phyloP scores from a whole-genome alignment of 192 early-diverging fungal species.

The Coemansia sp. region DNA sequence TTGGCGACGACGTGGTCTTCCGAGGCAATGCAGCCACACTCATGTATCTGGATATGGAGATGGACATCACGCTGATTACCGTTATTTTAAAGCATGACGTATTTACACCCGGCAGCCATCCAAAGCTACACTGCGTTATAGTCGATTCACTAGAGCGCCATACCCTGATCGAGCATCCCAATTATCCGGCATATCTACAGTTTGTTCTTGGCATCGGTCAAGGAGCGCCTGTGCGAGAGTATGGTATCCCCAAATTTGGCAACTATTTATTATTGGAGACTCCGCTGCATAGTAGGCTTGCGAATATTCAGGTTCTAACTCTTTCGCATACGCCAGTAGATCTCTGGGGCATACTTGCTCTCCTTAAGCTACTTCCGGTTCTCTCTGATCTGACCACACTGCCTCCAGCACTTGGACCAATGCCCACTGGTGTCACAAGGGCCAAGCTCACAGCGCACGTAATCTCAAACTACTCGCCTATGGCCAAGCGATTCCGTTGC shows the following conservation, averaged over 20 bases:
- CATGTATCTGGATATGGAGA: neutral
- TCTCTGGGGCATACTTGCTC: neutral
- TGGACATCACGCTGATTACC: neutral
- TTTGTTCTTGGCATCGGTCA: neutral
- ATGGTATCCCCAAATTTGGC: neutral
- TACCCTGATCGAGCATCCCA: neutral
- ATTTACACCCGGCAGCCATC: neutral
- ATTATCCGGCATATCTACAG: neutral
- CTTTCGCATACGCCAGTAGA: neutral
- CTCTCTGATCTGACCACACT: neutral
- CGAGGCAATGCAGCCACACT: conserved; percentile 3
- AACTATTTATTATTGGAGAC: neutral
- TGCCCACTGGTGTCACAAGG: neutral
- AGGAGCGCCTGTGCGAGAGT: neutral
- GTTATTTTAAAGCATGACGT: neutral
- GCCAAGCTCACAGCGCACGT: neutral
- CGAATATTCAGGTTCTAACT: neutral
- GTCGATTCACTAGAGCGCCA: neutral
- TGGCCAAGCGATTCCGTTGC: neutral
- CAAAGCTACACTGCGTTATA: neutral
- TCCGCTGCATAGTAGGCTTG: neutral
- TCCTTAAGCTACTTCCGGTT: neutral
- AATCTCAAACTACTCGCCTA: neutral
- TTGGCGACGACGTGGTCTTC: neutral
- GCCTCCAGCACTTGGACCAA: neutral